Conservation (phyloP, 345 rosid species). For the Citrus hindsii region DNA sequence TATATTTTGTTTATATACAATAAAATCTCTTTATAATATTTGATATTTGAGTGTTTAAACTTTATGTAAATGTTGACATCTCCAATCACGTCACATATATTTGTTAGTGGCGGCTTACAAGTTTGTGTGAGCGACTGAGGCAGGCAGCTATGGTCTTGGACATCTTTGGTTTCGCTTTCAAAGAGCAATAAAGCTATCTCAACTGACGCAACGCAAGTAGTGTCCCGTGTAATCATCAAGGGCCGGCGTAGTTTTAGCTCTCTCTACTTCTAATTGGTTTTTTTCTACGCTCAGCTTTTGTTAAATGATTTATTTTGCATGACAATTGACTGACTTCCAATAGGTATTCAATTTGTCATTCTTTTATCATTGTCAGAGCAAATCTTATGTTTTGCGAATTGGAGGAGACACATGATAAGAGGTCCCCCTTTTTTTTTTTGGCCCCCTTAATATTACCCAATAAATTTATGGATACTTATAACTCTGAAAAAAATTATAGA, state of each 20-base stretch:
- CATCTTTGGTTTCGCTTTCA: slow-evolving; percentile 24
- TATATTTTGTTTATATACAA: no score
- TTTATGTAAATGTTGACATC: neutral
- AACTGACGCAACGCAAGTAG: neutral
- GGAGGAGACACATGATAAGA: no score
- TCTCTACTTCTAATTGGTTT: neutral
- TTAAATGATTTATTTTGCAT: neutral
- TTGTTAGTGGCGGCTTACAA: neutral
- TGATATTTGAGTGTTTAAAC: neutral
- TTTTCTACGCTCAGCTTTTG: neutral
- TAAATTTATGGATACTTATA: no score
- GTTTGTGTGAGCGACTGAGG: neutral
- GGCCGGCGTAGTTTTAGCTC: neutral
- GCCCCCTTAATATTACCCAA: no score
- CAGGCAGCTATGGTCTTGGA: neutral
- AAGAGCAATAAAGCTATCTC: slow-evolving; percentile 9
- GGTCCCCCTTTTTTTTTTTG: no score
- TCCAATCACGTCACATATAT: neutral
- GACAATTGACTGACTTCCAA: no score
- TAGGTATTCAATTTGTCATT: no score
- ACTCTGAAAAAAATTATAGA: no score
- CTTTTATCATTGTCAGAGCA: no score
- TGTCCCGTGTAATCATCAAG: neutral
- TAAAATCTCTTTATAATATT: no score
- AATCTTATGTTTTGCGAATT: no score